These are phyloP conservation scores for Acer yangbiense DNA, from an alignment of 345 rosid species.

Conservation along the genomic window DNA sequence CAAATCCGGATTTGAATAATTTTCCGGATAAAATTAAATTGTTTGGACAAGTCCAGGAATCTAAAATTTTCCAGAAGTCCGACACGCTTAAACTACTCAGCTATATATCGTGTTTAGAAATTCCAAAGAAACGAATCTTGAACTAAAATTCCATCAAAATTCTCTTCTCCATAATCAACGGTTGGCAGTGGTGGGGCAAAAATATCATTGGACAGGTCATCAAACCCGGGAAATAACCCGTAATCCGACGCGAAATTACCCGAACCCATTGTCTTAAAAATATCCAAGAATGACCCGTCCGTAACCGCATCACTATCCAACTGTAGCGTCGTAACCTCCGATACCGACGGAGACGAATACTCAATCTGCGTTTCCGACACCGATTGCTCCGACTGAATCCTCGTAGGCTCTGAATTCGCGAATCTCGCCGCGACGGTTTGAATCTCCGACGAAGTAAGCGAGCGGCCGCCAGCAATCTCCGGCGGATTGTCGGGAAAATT, in stretches of 20 bases:
- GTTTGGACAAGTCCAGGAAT: conserved; percentile 5
- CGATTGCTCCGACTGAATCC: conserved; percentile 23
- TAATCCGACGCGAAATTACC: conserved; percentile 40
- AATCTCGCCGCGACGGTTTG: conserved; percentile 61
- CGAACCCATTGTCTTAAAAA: conserved; percentile 24
- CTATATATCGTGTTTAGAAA: conserved; percentile 29
- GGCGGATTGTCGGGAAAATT: conserved; percentile 80
- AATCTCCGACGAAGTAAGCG: conserved; percentile 52
- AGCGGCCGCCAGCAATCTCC: conserved; percentile 46
- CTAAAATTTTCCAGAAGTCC: conserved; percentile 26
- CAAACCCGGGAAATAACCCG: conserved; percentile 55
- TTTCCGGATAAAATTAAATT: neutral
- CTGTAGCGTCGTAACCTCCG: conserved; percentile 37
- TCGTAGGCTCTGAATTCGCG: conserved; percentile 45
- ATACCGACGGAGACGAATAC: conserved; percentile 44
- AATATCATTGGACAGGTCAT: conserved; percentile 44
- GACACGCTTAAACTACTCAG: neutral
- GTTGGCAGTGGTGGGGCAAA: conserved; percentile 27
- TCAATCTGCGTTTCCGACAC: conserved; percentile 39
- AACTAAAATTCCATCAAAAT: conserved; percentile 27
- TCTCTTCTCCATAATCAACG: conserved; percentile 40
- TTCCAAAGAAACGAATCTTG: conserved; percentile 66
- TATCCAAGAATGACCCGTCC: conserved; percentile 39
- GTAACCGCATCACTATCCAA: conserved; percentile 29
- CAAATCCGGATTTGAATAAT: neutral